Evolutionary conservation across 768 basidiomycete genomes (phyloP).

Genomic region (Podaxis pistillaris): DNA sequence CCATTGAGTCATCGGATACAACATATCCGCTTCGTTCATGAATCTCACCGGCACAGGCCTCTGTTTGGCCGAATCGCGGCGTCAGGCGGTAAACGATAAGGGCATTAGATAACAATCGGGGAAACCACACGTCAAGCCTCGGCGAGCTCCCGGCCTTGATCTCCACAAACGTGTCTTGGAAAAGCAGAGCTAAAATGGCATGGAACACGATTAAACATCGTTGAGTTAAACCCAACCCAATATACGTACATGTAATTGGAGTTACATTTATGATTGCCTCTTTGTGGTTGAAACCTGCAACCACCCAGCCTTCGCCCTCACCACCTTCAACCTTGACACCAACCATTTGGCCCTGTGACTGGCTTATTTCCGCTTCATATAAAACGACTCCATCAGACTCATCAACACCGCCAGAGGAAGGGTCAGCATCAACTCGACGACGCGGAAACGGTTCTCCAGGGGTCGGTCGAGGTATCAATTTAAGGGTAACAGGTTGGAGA

Average conservation of each 20-base stretch:
- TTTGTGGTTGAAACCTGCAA: slow-evolving; percentile 47
- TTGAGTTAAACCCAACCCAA: slow-evolving; percentile 4
- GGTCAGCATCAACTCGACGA: slow-evolving; percentile 62
- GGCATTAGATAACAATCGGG: slow-evolving; percentile 55
- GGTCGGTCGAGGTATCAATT: slow-evolving; percentile 62
- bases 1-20: slow-evolving; percentile 5
- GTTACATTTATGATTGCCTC: slow-evolving; percentile 31
- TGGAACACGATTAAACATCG: slow-evolving; percentile 15
- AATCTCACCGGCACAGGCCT: slow-evolving; percentile 31
- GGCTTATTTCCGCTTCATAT: slow-evolving; percentile 43
- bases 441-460: slow-evolving; percentile 57
- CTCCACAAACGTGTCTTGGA: slow-evolving; percentile 32
- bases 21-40: slow-evolving; percentile 21
- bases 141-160: slow-evolving; percentile 33
- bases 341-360: slow-evolving; percentile 36
- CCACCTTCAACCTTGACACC: slow-evolving; percentile 51
- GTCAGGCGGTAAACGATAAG: slow-evolving; percentile 64
- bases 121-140: slow-evolving; percentile 46
- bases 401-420: slow-evolving; percentile 8
- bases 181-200: slow-evolving; percentile 36
- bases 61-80: slow-evolving; percentile 26
- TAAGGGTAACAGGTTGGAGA: slow-evolving; percentile 46
- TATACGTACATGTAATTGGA: slow-evolving; percentile 44
- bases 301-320: slow-evolving; percentile 60
- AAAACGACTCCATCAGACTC: slow-evolving; percentile 74